These are phyloP conservation scores for Achlya hypogyna DNA, from an alignment of 352 stramenopile species.

Conservation along the genomic window DNA sequence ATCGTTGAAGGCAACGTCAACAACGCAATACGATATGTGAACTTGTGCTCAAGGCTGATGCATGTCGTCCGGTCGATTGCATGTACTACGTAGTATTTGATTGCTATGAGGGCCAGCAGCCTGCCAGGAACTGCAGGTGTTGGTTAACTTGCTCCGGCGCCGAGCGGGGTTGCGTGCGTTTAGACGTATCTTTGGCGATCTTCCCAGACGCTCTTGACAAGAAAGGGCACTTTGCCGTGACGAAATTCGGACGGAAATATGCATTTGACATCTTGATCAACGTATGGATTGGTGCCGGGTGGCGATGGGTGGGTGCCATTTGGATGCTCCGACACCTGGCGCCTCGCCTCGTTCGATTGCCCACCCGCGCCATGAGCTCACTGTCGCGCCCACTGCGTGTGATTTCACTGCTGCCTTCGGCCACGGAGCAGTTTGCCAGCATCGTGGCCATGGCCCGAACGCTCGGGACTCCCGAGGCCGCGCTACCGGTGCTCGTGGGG, in stretches of 20 bases:
- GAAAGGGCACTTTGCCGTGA: background rate
- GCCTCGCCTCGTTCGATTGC: background rate
- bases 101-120: too few species aligned
- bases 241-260: background rate
- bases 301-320: background rate
- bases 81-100: too few species aligned
- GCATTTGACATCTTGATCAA: background rate
- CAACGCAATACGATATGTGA: too few species aligned
- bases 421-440: constrained; percentile 46
- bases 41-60: too few species aligned
- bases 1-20: too few species aligned
- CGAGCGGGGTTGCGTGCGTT: too few species aligned
- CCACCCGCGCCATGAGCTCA: background rate
- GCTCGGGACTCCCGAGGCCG: background rate
- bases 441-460: background rate
- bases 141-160: too few species aligned
- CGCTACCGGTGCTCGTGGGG: constrained; percentile 41
- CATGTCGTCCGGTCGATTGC: too few species aligned
- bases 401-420: constrained; percentile 57
- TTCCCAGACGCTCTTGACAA: background rate
- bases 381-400: constrained; percentile 27
- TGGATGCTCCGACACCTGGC: background rate
- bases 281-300: background rate
- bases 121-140: too few species aligned
- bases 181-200: too few species aligned